Evolutionary conservation across 1,284 basidiomycete genomes (phyloP), one percentile per base, ranked within the genome.

Genomic region (Fistulina hepatica): DNA sequence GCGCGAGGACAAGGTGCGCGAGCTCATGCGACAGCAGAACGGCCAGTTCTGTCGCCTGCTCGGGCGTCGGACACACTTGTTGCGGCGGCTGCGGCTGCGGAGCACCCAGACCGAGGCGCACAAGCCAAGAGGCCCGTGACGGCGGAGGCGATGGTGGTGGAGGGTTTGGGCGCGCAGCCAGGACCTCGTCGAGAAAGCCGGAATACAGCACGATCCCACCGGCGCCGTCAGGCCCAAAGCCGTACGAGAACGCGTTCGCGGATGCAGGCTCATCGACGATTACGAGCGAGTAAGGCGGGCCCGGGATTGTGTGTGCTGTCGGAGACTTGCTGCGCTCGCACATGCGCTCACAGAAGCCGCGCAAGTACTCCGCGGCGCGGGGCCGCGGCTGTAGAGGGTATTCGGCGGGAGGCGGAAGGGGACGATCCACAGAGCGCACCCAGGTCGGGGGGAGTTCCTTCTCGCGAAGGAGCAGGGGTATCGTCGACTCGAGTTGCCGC

Each of bases 131-230:
- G 13, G 48, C 47, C 34, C 51, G 42, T 41, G 56, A 50, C 23
- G 55, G 53, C 11, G 54, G 47, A 21, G 52, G 45, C 7, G 48
- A 39, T 5, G 45, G 32, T 15, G 47, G 32, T 15, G 51, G 49
- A 11, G 53, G 44, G 11, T 55, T 48, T n/a, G 54, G 50, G 5
- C 59, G 54, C 42, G 67, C 68, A 30, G 69, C 55, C 30, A 92
- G 63, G 31, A 92, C 77, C 33, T 86, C 76, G 52, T 92, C 82
- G 33, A 93, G 54, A 57, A 92, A 84, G 6, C 89, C 90, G 5
- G 83, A 85, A 55, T 86, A 92, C 3, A 94, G 76, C 35, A 94
- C 90, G 40, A 94, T 73, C 2, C 90, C 90, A 37, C 86, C 88
- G 1, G 81, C 86, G 19, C 89, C 86, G 50, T 88, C 74, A 2